Base-by-base conservation (phyloP, 257 asterid species). In the Solanum paucissectum region DNA sequence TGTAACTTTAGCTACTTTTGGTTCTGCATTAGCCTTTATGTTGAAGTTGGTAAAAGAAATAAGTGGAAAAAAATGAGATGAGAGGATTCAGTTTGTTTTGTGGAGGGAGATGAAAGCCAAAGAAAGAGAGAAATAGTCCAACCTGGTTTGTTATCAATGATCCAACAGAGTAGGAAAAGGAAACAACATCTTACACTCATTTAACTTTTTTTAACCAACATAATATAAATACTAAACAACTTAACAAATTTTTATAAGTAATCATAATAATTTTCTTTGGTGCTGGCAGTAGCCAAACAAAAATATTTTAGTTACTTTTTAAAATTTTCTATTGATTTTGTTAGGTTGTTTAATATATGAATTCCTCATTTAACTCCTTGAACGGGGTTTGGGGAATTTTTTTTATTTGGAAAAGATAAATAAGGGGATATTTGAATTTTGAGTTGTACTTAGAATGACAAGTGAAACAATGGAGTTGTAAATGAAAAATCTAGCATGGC, bases 91-190 rank as follows among this genome's bases (percentile, higher is more conserved):
- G 87, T 87, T 62, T 83, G 86, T 76, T 86, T 83, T 64, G 87
- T 71, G 92, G 88, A 83, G 71, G 73, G 37, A 88, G 83, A 86
- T 64, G 89, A 74, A 77, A 62, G 79, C 79, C 68, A 66, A 33
- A 86, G 74, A 66, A 82, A 36, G 36, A 23, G 62, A 62, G 72
- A 77, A 68, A 86, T 49, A 85, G 71, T 71, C 74, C 84, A 81
- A 87, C 82, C 36, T 87, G 86, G 91, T 77, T 58, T 58, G 66
- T 58, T 68, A 88, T 87, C 89, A 87, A 81, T 91, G 98, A 94
- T 95, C 98, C 98, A 91, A 14, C 62, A 71, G 93, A 94, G 96
- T 95, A 92, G 99, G 98, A 90, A 81, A 49, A 93, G 94, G 96
- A 89, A 88, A 83, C 71, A 82, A 82, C 69, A 9, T 29, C 11